Base-by-base conservation (phyloP, 2,329 filamentous ascomycete species). In the Colletotrichum magnum region DNA sequence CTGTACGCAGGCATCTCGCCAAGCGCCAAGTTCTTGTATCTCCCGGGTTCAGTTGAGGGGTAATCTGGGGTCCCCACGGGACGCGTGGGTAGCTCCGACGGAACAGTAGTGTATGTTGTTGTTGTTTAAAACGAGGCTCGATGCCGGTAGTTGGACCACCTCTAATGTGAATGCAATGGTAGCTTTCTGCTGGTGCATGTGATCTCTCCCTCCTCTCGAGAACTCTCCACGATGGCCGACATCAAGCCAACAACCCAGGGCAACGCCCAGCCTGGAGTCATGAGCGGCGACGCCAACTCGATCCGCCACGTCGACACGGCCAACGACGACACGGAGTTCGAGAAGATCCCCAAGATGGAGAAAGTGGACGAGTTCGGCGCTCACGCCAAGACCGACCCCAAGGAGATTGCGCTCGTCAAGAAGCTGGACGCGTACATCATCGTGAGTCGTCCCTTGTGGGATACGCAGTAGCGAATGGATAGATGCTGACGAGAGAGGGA, bases 401-500 rank as follows among this genome's bases (percentile, higher is more conserved):
- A 72, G 21, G 80, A 82, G 64, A 82, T 81, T 68, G 77, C 76
- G 4, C 74, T 81, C n/a, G 80, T 82, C 36, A 77, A 75, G 64
- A 81, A 81, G 71, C 74, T 82, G 1, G 80, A 82, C 71, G 51
- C 73, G 51, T 79, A 77, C 72, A 81, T 82, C 51, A 80, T 82
- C 74, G 75, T 75, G 67, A 63, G 73, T 53, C 21, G 21, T 24
- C 5, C 5, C 9, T 12, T 15, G 3, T 1, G 32, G 21, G 21
- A 4, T 24, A 24, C 21, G 21, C 21, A 4, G 21, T 4, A 24
- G 21, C 21, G 21, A 24, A 24, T 3, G 21, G 21, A 24, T 24
- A 15, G 47, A 15, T 18, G n/a, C 43, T 13, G 50, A 26, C 53
- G 16, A 47, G 12, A 5, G 1, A 13, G 2, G 18, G 16, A 15